Evolutionary conservation across 2,329 filamentous ascomycete genomes (phyloP).

Genomic region (Xylariaceae sp.): DNA sequence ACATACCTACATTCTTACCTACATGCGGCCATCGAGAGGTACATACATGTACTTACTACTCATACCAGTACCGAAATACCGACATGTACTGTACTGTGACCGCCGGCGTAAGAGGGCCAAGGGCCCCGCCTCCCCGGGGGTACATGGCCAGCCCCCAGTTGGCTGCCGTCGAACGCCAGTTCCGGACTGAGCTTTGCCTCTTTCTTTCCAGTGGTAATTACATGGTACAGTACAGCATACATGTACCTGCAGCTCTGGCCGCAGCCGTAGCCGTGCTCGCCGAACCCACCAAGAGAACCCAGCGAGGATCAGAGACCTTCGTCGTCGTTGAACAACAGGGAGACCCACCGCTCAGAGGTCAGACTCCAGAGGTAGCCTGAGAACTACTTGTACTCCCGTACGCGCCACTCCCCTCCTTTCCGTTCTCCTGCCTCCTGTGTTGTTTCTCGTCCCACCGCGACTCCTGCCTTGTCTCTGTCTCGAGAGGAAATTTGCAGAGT

Average conservation of each 20-base stretch:
- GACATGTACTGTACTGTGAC: background rate
- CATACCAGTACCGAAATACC: no score
- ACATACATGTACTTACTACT: background rate
- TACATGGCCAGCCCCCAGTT: constrained; percentile 19
- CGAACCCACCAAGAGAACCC: constrained; percentile 13
- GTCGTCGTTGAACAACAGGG: constrained; percentile 20
- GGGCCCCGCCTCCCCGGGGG: no score
- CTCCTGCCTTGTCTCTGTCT: constrained; percentile 31
- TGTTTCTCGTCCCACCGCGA: constrained; percentile 31
- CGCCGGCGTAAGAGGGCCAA: no score
- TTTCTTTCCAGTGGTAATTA: constrained; percentile 27
- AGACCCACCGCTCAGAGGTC: constrained; percentile 14
- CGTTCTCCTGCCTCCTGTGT: constrained; percentile 30
- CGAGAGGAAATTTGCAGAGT: constrained; percentile 25
- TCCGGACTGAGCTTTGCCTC: constrained; percentile 24
- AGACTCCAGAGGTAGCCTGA: constrained; percentile 14
- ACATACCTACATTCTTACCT: constrained; percentile 15
- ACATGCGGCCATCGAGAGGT: background rate
- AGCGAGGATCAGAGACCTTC: constrained; percentile 16
- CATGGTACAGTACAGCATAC: constrained; percentile 26
- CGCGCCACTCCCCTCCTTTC: constrained; percentile 31
- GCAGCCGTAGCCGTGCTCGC: constrained; percentile 22
- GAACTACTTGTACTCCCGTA: constrained; percentile 28
- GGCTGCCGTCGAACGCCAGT: constrained; percentile 26
- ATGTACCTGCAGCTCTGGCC: constrained; percentile 28